A percentile compares a stretch with the other conserved stretches of the same genome.
These are phyloP conservation scores for Chalciporus sphaerocephalus DNA, from an alignment of 768 basidiomycete species.

Conservation along the genomic window DNA sequence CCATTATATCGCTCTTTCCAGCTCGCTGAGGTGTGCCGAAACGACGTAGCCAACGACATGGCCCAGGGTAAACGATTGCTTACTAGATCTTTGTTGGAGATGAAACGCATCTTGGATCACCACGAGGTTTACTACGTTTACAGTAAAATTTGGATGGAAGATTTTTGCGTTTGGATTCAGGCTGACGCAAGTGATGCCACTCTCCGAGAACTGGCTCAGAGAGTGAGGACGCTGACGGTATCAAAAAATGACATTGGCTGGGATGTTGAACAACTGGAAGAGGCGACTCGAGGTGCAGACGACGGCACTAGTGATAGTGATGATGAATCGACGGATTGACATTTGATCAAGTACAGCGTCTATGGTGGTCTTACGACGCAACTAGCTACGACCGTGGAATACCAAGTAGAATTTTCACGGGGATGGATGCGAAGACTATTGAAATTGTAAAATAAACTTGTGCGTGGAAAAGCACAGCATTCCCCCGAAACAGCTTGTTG, in stretches of 20 bases:
- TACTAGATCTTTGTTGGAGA: constrained; percentile 62
- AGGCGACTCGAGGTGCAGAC: constrained; percentile 38
- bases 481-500: too few relatives aligned
- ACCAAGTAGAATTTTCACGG: too few relatives aligned
- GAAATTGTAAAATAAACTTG: too few relatives aligned
- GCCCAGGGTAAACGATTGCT: constrained; percentile 57
- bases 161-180: constrained; percentile 80
- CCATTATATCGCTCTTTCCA: constrained; percentile 77
- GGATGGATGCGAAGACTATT: too few relatives aligned
- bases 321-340: constrained; percentile 48
- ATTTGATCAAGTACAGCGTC: constrained; percentile 15
- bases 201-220: constrained; percentile 43
- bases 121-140: constrained; percentile 89
- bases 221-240: constrained; percentile 40
- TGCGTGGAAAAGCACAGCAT: too few relatives aligned
- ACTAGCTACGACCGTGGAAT: too few relatives aligned
- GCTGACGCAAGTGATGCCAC: constrained; percentile 60
- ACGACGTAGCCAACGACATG: constrained; percentile 59
- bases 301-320: constrained; percentile 61
- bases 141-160: constrained; percentile 81
- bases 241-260: constrained; percentile 60
- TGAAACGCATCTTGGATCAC: constrained; percentile 71
- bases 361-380: too few relatives aligned
- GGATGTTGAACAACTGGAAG: constrained; percentile 67
- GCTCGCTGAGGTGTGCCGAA: constrained; percentile 63